phyloP scores from a whole-genome alignment of 306 rosid genomes.

The Acacia acuminata region DNA sequence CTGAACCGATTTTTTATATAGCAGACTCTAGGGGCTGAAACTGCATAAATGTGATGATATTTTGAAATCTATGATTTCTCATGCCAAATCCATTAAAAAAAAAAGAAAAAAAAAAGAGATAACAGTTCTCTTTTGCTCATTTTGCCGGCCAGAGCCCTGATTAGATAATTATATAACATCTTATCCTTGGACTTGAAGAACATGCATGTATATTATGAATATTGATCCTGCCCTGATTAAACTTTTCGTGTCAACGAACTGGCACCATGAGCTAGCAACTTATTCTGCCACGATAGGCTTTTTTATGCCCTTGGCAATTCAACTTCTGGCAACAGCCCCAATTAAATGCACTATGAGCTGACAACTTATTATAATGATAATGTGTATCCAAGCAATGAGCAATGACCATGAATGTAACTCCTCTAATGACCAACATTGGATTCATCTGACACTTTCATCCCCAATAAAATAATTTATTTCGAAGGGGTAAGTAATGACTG shows the following conservation, averaged over 20 bases:
- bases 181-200: constrained; percentile 18
- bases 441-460: constrained; percentile 3
- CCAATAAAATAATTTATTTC: neutral
- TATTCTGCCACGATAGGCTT: neutral
- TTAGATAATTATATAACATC: constrained; percentile 6
- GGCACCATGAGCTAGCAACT: neutral
- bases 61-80: constrained; percentile 25
- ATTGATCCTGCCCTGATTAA: neutral
- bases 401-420: constrained; percentile 22
- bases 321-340: constrained; percentile 13
- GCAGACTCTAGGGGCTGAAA: constrained; percentile 21
- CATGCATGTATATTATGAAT: neutral
- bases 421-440: constrained; percentile 11
- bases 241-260: neutral
- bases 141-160: neutral
- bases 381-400: neutral
- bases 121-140: neutral
- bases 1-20: constrained; percentile 12
- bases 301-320: constrained; percentile 15
- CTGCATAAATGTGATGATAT: constrained; percentile 3
- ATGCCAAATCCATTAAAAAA: constrained; percentile 4
- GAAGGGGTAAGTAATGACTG: neutral
- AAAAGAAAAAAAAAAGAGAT: neutral
- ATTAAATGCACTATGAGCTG: constrained; percentile 19
- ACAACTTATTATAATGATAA: constrained; percentile 7